Evolutionary conservation across 2,329 filamentous ascomycete genomes (phyloP).

Genomic region (Rutstroemia sydowiana): DNA sequence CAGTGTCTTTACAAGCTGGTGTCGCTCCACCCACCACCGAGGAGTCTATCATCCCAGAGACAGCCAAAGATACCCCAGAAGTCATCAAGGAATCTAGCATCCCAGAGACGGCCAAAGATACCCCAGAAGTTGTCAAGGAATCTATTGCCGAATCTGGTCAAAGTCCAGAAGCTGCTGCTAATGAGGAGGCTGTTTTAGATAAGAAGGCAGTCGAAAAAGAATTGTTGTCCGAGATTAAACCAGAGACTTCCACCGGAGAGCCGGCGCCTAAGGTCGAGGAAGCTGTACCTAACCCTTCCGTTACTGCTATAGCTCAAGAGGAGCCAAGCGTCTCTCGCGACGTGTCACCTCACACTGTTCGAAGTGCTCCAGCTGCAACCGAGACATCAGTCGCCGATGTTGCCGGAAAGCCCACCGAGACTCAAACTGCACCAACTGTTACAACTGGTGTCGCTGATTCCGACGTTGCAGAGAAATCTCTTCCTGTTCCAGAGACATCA

Average conservation of each 20-base stretch:
- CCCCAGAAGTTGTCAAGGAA: constrained; percentile 49
- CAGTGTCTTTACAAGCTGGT: constrained; percentile 47
- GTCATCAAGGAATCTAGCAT: constrained; percentile 53
- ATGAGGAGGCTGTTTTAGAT: constrained; percentile 60
- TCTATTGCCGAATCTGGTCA: constrained; percentile 50
- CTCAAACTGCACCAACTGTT: constrained; percentile 19
- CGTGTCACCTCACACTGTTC: constrained; percentile 25
- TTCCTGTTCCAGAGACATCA: constrained; percentile 15
- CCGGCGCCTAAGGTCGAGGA: constrained; percentile 18
- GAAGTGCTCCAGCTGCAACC: constrained; percentile 22
- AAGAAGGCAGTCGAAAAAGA: constrained; percentile 70
- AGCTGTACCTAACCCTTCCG: not conserved
- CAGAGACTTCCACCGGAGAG: constrained; percentile 27
- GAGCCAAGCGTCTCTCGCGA: constrained; percentile 15
- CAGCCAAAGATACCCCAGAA: constrained; percentile 44
- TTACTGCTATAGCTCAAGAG: not conserved
- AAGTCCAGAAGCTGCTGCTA: constrained; percentile 64
- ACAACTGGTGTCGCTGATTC: constrained; percentile 23
- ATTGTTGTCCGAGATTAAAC: constrained; percentile 57
- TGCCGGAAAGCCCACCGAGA: constrained; percentile 19
- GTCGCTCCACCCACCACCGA: too few species aligned
- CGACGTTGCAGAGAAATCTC: constrained; percentile 15
- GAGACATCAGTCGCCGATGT: constrained; percentile 17
- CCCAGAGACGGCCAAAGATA: constrained; percentile 61
- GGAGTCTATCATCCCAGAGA: constrained; percentile 43